Evolutionary conservation across 2,329 filamentous ascomycete genomes (phyloP), one percentile per base, ranked within the genome.

Genomic region (Hypoxylon sp.): DNA sequence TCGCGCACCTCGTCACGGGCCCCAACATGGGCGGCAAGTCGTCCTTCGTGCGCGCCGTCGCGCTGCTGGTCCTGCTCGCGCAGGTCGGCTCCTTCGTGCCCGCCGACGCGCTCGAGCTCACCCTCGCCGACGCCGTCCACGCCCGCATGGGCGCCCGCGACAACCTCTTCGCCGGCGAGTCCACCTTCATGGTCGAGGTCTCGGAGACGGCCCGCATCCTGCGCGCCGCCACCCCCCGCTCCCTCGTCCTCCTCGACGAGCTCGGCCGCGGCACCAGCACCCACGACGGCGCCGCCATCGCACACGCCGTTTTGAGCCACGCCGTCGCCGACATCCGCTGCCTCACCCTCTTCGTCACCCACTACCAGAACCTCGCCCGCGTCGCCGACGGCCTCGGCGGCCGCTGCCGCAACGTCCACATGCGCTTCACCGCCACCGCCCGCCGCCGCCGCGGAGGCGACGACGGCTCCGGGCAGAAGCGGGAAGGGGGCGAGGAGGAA

Each of bases 11-110:
- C 53, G 88, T 99, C 68, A 99, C 95, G 0, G 95, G 95, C 0
- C 95, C 95, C 24, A 99, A 99, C 78, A 99, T 99, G 95, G 95
- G 95, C 69, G 95, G 95, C 54, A 99, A 99, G 73, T 97, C 92
- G n/a, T 95, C 90, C 55, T 99, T 97, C 74, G 94, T 99, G 18
- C 91, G 95, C 49, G 91, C 93, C 65, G 87, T 96, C 40, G 94
- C 95, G 8, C 85, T 99, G 5, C 92, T 98, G 62, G 85, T 90
- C 43, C 93, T 99, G 69, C 93, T 99, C 79, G 92, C 92, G 6
- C 95, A 99, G 72, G 89, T 97, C 63, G 95, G 95, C 47, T 96
- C 91, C 31, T 99, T 93, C 74, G 92, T 99, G 0, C 95, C 95
- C 1, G 94, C 94, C 18, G 81, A 83, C 23, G 81, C 85, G 2